Evolutionary conservation across 176 grass and related monocot genomes (phyloP).

Genomic region (Aegilops tauschii): DNA sequence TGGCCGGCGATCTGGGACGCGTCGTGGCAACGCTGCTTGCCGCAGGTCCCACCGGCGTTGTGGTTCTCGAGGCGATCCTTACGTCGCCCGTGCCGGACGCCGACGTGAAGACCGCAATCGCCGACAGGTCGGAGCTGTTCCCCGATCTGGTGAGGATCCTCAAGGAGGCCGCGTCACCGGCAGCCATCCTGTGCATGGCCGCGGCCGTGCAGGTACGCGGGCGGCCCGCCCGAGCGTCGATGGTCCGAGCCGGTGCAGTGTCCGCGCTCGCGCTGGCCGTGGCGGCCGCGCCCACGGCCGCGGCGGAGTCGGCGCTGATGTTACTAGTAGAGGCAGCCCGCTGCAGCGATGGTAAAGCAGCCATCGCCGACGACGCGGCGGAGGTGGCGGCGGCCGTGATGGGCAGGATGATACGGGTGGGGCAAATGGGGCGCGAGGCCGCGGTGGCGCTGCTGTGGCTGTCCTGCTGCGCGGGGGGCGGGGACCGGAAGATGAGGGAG

Average conservation of each 20-base stretch:
- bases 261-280: constrained; percentile 48
- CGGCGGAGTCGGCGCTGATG: constrained; percentile 54
- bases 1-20: constrained; percentile 37
- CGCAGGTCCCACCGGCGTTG: constrained; percentile 26
- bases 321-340: constrained; percentile 55
- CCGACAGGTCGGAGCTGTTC: constrained; percentile 60
- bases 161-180: constrained; percentile 38
- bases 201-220: constrained; percentile 45
- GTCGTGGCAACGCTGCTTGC: constrained; percentile 45
- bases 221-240: constrained; percentile 42
- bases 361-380: constrained; percentile 47
- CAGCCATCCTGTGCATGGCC: constrained; percentile 62
- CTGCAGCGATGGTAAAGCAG: constrained; percentile 65
- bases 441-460: constrained; percentile 83
- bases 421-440: constrained; percentile 55
- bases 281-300: constrained; percentile 48
- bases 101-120: constrained; percentile 50
- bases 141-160: constrained; percentile 65
- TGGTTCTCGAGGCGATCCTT: constrained; percentile 60
- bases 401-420: constrained; percentile 68
- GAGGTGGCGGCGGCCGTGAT: constrained; percentile 58
- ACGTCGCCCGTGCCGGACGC: constrained; percentile 48
- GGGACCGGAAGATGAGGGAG: constrained; percentile 58
- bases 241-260: constrained; percentile 61
- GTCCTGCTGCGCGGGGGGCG: constrained; percentile 54